phyloP scores from a whole-genome alignment of 2,329 filamentous ascomycete genomes.

The Hymenoscyphus fraxineus region DNA sequence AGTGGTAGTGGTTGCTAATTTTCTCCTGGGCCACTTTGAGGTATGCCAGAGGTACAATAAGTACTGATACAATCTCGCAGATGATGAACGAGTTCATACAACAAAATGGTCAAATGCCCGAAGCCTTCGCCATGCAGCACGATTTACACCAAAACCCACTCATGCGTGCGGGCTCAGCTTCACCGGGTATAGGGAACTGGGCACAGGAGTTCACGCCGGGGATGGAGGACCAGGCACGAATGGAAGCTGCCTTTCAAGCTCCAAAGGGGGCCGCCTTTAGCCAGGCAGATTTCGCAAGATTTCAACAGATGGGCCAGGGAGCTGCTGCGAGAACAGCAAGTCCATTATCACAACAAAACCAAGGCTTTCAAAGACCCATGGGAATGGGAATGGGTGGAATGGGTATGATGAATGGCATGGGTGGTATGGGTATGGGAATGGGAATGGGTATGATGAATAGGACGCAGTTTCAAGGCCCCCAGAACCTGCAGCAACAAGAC shows the following conservation, averaged over 20 bases:
- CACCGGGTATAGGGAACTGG: slow-evolving; percentile 49
- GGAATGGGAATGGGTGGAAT: slow-evolving; percentile 49
- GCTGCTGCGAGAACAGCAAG: slow-evolving; percentile 56
- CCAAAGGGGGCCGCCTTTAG: slow-evolving; percentile 62
- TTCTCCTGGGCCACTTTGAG: not conserved
- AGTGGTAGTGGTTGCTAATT: slow-evolving; percentile 18
- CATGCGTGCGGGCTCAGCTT: slow-evolving; percentile 29
- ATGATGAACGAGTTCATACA: slow-evolving; percentile 94
- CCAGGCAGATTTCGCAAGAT: slow-evolving; percentile 81
- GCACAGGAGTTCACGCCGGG: slow-evolving; percentile 61
- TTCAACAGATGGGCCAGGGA: slow-evolving; percentile 67
- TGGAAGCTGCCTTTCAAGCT: slow-evolving; percentile 68
- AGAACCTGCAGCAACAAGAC: slow-evolving; percentile 42
- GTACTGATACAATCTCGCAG: slow-evolving; percentile 41
- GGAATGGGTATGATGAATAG: slow-evolving; percentile 46
- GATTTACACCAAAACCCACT: slow-evolving; percentile 26
- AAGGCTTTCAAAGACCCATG: slow-evolving; percentile 52
- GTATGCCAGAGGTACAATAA: not conserved
- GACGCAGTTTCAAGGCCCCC: slow-evolving; percentile 40
- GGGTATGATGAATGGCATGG: slow-evolving; percentile 33
- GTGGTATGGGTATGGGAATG: slow-evolving; percentile 45
- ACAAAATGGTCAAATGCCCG: slow-evolving; percentile 60
- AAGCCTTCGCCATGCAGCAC: slow-evolving; percentile 35
- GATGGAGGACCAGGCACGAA: slow-evolving; percentile 53
- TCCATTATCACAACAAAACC: slow-evolving; percentile 48